Percentiles rank a stretch among this genome's conserved stretches.
These are phyloP conservation scores for Yarrowia sp. DNA, from an alignment of 805 yeast species.

Conservation along the genomic window DNA sequence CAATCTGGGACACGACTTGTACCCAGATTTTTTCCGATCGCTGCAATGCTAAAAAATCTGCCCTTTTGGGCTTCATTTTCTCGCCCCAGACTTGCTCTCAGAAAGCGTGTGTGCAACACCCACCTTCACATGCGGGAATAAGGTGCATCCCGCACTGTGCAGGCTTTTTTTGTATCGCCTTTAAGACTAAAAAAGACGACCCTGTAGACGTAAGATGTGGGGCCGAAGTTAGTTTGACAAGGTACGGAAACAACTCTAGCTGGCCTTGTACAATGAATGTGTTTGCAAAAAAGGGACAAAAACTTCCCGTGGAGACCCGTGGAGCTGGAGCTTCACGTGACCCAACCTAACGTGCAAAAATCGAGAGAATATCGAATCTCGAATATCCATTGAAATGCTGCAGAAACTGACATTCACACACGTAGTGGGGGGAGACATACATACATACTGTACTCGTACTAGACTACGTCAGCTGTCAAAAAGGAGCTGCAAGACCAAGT, in stretches of 20 bases:
- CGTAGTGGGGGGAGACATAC: neutral
- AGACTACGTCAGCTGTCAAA: neutral
- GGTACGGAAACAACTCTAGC: neutral
- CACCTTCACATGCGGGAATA: constrained; percentile 11
- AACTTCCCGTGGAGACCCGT: neutral
- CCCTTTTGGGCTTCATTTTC: too few relatives aligned
- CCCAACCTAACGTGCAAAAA: neutral
- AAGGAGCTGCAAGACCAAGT: neutral
- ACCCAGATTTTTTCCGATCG: neutral
- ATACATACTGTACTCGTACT: too few relatives aligned
- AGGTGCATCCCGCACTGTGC: constrained; percentile 12
- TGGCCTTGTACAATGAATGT: neutral
- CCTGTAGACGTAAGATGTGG: constrained; percentile 20
- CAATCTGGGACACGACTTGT: neutral
- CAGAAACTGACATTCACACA: neutral
- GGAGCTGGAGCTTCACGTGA: neutral
- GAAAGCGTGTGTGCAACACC: neutral
- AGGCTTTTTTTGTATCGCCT: constrained; percentile 15
- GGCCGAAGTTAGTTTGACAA: constrained; percentile 7
- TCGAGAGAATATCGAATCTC: neutral
- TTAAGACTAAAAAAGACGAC: constrained; percentile 13
- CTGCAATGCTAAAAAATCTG: neutral
- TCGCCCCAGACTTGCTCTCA: neutral
- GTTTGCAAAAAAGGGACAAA: neutral
- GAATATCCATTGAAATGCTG: neutral